Evolutionary conservation across 176 grass and related monocot species (phyloP).

Genomic region (Panicum miliaceum): DNA sequence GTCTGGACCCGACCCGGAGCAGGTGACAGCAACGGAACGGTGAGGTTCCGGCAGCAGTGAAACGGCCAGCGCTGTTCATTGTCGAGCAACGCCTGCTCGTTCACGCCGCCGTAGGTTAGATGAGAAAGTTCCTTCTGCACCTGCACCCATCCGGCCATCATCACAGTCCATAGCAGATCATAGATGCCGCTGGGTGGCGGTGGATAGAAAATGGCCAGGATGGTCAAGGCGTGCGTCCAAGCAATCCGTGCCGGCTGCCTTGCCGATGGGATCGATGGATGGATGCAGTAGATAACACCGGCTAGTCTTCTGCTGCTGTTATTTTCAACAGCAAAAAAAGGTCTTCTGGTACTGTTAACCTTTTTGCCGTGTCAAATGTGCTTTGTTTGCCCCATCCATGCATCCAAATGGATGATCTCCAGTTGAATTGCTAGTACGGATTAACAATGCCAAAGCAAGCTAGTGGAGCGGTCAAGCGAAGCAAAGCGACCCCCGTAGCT

Average conservation of each 20-base stretch:
- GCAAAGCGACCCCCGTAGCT: constrained; percentile 1
- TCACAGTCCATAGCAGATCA: not conserved
- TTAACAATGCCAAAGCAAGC: not conserved
- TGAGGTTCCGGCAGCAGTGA: not conserved
- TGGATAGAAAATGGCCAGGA: not conserved
- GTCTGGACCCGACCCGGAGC: too few relatives aligned
- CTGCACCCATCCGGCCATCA: not conserved
- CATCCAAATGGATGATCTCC: not conserved
- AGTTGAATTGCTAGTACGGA: not conserved
- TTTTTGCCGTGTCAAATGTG: constrained; percentile 13
- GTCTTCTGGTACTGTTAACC: not conserved
- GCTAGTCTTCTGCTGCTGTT: not conserved
- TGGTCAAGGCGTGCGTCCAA: not conserved
- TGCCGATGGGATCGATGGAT: not conserved
- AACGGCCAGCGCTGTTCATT: not conserved
- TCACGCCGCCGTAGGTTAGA: not conserved
- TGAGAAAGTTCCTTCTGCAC: not conserved
- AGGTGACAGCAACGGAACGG: constrained; percentile 34
- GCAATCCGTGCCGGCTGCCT: not conserved
- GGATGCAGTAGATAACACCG: too few relatives aligned
- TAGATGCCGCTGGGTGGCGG: not conserved
- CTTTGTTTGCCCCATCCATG: constrained; percentile 23
- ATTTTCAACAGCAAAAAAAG: too few relatives aligned
- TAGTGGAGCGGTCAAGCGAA: constrained; percentile 53
- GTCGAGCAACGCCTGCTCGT: not conserved